Evolutionary conservation across 2,329 filamentous ascomycete species (phyloP).

Genomic region (Coniochaeta prunicola): DNA sequence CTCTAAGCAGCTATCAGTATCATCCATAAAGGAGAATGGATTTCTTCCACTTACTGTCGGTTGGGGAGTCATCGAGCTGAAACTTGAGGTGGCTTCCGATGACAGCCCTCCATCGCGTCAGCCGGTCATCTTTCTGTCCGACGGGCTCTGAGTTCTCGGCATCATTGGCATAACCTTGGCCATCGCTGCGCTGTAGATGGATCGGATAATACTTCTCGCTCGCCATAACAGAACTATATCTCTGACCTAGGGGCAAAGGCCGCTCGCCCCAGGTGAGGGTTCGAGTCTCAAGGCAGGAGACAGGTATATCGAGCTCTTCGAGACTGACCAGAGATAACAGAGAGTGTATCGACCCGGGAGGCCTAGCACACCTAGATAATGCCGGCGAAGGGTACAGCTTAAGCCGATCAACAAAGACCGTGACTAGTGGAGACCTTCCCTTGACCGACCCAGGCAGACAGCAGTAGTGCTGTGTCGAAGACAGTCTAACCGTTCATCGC

Average conservation of each 20-base stretch:
- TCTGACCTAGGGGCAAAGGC: background rate
- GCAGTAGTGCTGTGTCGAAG: background rate
- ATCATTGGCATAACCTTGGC: conserved; percentile 21
- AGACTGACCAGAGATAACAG: background rate
- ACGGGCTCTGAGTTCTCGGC: conserved; percentile 13
- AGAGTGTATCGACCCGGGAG: background rate
- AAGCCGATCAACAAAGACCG: background rate
- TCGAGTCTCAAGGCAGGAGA: background rate
- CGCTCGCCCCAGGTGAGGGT: background rate
- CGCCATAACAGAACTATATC: background rate
- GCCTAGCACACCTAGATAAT: background rate
- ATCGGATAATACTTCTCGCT: conserved; percentile 16
- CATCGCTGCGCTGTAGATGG: conserved; percentile 36
- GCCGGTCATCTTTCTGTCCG: conserved; percentile 21
- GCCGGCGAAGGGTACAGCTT: background rate
- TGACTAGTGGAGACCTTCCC: background rate
- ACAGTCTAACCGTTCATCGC: too few species aligned
- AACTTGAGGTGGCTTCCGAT: conserved; percentile 15
- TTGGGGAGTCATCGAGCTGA: conserved; percentile 7
- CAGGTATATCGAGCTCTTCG: background rate
- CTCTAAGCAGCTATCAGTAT: conserved; percentile 5
- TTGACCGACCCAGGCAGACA: background rate
- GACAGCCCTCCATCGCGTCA: conserved; percentile 17
- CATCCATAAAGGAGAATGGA: background rate
- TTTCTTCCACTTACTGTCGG: conserved; percentile 11